Percentiles rank a stretch among this genome's conserved stretches.
These are phyloP conservation scores for Naganishia albida DNA, from an alignment of 1,284 basidiomycete genomes.

Conservation along the genomic window DNA sequence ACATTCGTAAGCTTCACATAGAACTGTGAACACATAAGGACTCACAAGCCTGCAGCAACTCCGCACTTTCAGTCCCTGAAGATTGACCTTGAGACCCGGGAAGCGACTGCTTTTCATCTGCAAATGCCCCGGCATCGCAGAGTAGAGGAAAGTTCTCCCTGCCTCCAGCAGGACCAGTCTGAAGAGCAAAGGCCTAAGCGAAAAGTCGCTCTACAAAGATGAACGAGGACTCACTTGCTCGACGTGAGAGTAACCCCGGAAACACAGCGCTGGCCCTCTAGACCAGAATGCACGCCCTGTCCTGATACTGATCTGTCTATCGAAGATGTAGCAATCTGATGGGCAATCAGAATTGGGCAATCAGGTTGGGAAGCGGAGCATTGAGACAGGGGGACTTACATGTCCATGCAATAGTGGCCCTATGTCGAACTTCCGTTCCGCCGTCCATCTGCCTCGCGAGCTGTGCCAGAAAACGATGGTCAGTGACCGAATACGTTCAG, in stretches of 20 bases:
- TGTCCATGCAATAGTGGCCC: constrained; percentile 52
- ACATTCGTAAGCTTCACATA: neutral
- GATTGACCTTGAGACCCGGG: constrained; percentile 11
- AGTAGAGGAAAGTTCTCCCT: constrained; percentile 50
- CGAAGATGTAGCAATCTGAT: constrained; percentile 53
- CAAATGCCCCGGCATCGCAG: constrained; percentile 37
- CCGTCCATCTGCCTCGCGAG: constrained; percentile 34
- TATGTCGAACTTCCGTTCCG: constrained; percentile 46
- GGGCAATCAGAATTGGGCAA: constrained; percentile 15
- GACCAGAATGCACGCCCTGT: constrained; percentile 55
- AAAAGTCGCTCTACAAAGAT: neutral
- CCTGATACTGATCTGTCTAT: constrained; percentile 45
- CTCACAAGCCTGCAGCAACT: constrained; percentile 48
- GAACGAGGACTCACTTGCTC: constrained; percentile 18
- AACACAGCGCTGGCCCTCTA: constrained; percentile 51
- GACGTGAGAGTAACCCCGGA: constrained; percentile 50
- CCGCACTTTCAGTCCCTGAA: constrained; percentile 47
- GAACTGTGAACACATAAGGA: neutral
- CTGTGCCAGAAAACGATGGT: neutral
- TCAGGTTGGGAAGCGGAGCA: neutral
- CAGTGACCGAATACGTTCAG: neutral
- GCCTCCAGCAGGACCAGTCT: constrained; percentile 51
- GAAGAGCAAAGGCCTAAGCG: neutral
- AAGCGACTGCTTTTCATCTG: constrained; percentile 8
- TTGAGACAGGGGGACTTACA: constrained; percentile 39